Base-by-base conservation (phyloP, 2,329 filamentous ascomycete genomes). In the Magnaporthiopsis incrustans region DNA sequence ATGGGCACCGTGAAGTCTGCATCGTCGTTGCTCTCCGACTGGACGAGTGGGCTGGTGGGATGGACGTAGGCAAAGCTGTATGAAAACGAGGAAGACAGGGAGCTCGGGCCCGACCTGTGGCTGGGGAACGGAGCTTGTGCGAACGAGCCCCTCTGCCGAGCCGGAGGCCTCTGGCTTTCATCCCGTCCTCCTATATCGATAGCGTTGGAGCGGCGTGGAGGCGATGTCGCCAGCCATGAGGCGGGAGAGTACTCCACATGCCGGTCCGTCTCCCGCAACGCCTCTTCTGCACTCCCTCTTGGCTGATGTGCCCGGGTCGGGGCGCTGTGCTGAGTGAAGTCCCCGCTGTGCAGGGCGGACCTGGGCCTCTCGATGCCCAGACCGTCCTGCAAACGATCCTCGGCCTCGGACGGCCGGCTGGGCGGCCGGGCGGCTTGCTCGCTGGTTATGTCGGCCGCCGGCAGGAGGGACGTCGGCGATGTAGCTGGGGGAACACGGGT, bases 11-110 rank as follows among this genome's bases (percentile, higher is more conserved):
- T 80, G 60, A 89, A 79, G 65, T 91, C 87, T 27, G 89, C 72
- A 68, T 95, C 91, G 8, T 91, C 88, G 69, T 93, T 95, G 76
- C 89, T 96, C 71, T 92, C 87, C 57, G 92, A 92, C 71, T 97
- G 88, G 0, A 96, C 93, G 14, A 99, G 80, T 18, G 95, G 95
- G 70, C 93, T 98, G 2, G 95, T 98, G 0, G 95, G 94, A 2
- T 91, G 86, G 75, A 94, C 89, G 67, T 96, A 89, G 38, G 90
- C 82, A 73, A 97, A 97, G 69, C 86, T 92, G 2, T 88, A 89
- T 0, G 90, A 89, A 18, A 90, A 81, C 1, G 91, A 90, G 10
- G 88, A 92, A 3, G 88, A 89, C 12, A 89, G 71, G 10, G 88
- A 88, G 25, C 82, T 78, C 18, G 62, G 60, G 27, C 79, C 76